Percentiles rank a stretch among this genome's conserved stretches.
Evolutionary conservation across 257 asterid genomes (phyloP).

Genomic region (Solanum gandarillasii): DNA sequence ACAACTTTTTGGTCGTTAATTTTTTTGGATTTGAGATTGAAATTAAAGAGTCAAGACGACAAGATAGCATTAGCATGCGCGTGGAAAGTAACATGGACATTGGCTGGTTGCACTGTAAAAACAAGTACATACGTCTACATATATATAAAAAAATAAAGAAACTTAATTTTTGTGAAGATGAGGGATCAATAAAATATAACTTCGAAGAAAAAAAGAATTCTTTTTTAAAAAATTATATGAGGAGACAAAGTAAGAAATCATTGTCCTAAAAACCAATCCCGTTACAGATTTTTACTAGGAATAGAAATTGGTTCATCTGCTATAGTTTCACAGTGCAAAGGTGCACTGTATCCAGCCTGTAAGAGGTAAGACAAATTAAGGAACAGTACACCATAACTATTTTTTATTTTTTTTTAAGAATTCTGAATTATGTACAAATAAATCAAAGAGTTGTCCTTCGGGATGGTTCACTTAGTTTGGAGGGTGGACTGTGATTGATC

Average conservation of each 20-base stretch:
- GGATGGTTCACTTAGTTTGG: too few relatives aligned
- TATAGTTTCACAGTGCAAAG: not conserved
- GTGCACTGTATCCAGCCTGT: constrained; percentile 1
- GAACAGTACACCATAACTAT: not conserved
- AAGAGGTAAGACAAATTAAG: not conserved
- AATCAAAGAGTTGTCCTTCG: not conserved
- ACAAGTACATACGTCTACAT: not conserved
- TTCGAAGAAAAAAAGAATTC: not conserved
- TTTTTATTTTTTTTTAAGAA: not conserved
- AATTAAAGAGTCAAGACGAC: not conserved
- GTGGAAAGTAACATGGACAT: not conserved
- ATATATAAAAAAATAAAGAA: not conserved
- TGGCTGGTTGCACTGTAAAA: not conserved
- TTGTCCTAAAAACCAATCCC: not conserved
- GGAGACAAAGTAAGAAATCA: not conserved
- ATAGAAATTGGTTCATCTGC: constrained; percentile 20
- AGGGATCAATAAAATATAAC: not conserved
- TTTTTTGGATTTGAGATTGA: not conserved
- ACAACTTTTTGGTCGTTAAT: not conserved
- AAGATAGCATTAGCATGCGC: not conserved
- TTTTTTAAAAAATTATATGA: not conserved
- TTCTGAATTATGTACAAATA: not conserved
- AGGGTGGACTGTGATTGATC: too few relatives aligned
- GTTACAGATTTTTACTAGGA: not conserved
- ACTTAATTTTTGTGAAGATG: not conserved